Base-by-base conservation (phyloP, 176 grass and related monocot species). In the Avena atlantica region DNA sequence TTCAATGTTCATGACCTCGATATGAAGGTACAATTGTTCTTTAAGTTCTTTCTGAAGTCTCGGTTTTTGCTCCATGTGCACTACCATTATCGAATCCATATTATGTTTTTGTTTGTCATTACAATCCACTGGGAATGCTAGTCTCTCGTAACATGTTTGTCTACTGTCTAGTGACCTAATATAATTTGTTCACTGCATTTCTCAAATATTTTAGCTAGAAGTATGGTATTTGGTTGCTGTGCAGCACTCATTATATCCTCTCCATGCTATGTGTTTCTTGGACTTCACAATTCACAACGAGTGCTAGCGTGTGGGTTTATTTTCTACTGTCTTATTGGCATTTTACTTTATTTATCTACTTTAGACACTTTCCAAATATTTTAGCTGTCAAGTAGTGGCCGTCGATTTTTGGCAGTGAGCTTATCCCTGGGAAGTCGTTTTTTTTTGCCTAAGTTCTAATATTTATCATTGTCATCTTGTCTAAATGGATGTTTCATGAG, bases 1-100 rank as follows among this genome's bases (percentile, higher is more conserved):
- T 98, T 98, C 64, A 91, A 98, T 82, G 94, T 96, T 77, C 96
- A 96, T 79, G 90, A 91, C 42, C 93, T 98, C 6, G 85, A 98
- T 76, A 85, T 98, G 42, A 94, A 96, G 96, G 96, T 98, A 96
- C 63, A 68, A 60, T 61, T 29, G 70, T 23, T 29, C 11, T 23
- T 25, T 17, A 88, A 87, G 12, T 57, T 69, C 20, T 82, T 74
- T 48, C 4, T 31, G 13, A 78, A 86, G 47, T 63, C 53, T 74
- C 13, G 81, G 15, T 34, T 21, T 4, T 82, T 42, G 9, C 23
- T 82, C n/a, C 67, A 3, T 10, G 2, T 52, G 51, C 62, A 68
- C 15, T 67, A 45, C 23, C 27, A 78, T 83, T 69, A 36, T 71
- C 17, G 1, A 12, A 36, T 70, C 16, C 59, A 19, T 52, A 17